Evolutionary conservation across 1,284 basidiomycete genomes (phyloP).

Genomic region (Puccinia coronata): DNA sequence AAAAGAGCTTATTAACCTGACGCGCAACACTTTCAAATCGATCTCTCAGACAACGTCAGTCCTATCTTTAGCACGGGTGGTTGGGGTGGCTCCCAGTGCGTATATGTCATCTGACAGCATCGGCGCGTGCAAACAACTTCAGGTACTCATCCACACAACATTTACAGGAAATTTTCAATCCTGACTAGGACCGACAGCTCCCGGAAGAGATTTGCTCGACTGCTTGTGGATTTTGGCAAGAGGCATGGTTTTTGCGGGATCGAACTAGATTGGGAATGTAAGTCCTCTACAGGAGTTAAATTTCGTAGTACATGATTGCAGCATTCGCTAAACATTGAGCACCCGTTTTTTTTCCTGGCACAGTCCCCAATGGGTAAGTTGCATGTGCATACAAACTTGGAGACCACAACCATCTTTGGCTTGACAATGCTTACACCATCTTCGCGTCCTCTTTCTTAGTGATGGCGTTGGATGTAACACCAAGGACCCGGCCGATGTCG

Average conservation of each 20-base stretch:
- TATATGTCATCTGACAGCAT: not conserved
- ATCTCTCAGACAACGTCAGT: constrained; percentile 34
- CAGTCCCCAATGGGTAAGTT: constrained; percentile 40
- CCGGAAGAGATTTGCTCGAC: constrained; percentile 30
- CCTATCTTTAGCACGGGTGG: constrained; percentile 29
- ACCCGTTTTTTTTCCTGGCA: not conserved
- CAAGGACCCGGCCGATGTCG: not conserved
- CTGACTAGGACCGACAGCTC: not conserved
- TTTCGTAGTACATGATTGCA: not conserved
- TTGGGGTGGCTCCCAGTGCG: constrained; percentile 43
- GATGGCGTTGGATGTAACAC: constrained; percentile 44
- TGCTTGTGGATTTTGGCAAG: constrained; percentile 26
- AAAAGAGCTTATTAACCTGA: not conserved
- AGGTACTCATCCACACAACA: not conserved
- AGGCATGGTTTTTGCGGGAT: constrained; percentile 29
- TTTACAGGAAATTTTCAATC: constrained; percentile 37
- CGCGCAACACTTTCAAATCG: not conserved
- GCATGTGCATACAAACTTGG: too few species aligned
- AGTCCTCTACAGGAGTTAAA: not conserved
- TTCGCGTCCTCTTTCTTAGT: not conserved
- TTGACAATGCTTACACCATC: too few species aligned
- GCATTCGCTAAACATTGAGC: not conserved
- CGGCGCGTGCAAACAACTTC: not conserved
- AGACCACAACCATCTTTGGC: too few species aligned
- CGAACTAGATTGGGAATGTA: constrained; percentile 47